phyloP scores from a whole-genome alignment of 73 alveolate genomes.

The Tetrahymena malaccensis region DNA sequence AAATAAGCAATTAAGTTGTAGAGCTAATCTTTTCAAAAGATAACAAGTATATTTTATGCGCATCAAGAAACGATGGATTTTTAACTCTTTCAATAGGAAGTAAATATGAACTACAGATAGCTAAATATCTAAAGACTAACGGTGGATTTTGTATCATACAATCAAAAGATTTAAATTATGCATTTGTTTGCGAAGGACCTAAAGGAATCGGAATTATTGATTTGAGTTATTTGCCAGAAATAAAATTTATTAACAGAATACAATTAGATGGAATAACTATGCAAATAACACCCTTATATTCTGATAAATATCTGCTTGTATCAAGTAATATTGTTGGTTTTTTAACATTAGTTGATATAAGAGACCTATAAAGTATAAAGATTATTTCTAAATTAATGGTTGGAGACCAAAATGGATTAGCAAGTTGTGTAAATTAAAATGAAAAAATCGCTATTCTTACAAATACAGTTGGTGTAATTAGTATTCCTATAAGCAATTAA shows the following conservation, averaged over 20 bases:
- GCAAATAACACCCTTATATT: not conserved
- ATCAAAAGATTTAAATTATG: not conserved
- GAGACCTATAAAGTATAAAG: not conserved
- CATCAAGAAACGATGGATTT: not conserved
- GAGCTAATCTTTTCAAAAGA: not conserved
- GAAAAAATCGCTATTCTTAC: not conserved
- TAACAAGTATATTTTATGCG: not conserved
- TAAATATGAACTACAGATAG: not conserved
- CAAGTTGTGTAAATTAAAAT: not conserved
- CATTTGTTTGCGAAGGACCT: not conserved
- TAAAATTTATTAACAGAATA: not conserved
- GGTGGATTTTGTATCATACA: not conserved
- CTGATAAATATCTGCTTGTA: not conserved
- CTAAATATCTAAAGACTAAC: not conserved
- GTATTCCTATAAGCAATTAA: not conserved
- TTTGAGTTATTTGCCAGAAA: not conserved
- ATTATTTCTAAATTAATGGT: not conserved
- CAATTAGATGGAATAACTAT: not conserved
- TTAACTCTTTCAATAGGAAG: not conserved
- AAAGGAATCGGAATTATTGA: not conserved
- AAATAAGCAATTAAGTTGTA: not conserved
- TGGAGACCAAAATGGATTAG: not conserved
- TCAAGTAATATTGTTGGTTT: not conserved
- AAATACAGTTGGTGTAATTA: not conserved
- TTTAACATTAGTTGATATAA: not conserved